Conservation (phyloP, 2,329 filamentous ascomycete genomes). For the Parascedosporium putredinis region DNA sequence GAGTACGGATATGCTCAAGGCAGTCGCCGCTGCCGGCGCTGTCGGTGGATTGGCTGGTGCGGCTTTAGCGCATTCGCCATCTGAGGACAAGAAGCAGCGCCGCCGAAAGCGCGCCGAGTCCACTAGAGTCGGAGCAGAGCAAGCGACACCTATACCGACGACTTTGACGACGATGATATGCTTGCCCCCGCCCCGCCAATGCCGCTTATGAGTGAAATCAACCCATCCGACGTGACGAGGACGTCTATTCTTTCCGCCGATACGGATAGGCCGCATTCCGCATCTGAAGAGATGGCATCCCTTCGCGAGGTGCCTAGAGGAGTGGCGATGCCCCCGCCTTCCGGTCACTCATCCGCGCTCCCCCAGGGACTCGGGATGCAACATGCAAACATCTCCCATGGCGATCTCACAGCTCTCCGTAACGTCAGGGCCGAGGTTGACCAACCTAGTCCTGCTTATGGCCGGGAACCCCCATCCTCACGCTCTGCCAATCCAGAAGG, state of each 20-base stretch:
- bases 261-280: conserved; percentile 61
- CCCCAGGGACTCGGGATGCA: conserved; percentile 56
- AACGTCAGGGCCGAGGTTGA: conserved; percentile 23
- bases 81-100: conserved; percentile 18
- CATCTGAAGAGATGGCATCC: conserved; percentile 51
- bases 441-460: neutral
- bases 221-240: conserved; percentile 77
- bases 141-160: conserved; percentile 35
- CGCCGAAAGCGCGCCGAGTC: conserved; percentile 42
- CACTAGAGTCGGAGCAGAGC: conserved; percentile 32
- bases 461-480: neutral
- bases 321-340: conserved; percentile 49
- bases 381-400: conserved; percentile 53
- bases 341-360: conserved; percentile 39
- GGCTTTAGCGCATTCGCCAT: conserved; percentile 16
- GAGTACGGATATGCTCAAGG: conserved; percentile 32
- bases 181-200: conserved; percentile 58
- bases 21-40: conserved; percentile 34
- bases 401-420: conserved; percentile 45
- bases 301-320: conserved; percentile 55
- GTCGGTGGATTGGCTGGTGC: conserved; percentile 22
- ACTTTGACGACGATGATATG: conserved; percentile 44
- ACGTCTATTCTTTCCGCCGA: conserved; percentile 78
- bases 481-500: conserved; percentile 11
- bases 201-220: conserved; percentile 79